phyloP scores from a whole-genome alignment of 2,329 filamentous ascomycete species.

The Hypoxylon sp. region DNA sequence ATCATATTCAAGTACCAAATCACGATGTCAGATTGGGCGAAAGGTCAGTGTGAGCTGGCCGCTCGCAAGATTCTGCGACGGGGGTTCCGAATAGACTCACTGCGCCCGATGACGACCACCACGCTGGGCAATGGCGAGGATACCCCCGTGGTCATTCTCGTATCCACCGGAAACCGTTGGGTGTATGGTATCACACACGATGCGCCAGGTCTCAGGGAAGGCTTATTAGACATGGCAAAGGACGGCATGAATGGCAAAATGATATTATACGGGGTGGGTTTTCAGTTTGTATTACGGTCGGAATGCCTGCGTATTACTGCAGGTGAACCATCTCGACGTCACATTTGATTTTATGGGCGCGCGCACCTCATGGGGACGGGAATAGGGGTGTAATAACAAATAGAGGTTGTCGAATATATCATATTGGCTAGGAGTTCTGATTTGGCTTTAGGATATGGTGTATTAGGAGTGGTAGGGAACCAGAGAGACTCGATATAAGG shows the following conservation, averaged over 20 bases:
- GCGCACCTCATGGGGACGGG: not conserved
- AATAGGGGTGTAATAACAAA: conserved; percentile 21
- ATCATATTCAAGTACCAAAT: not conserved
- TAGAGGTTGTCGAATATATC: not conserved
- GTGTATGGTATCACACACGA: conserved; percentile 15
- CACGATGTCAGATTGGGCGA: conserved; percentile 13
- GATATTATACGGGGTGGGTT: conserved; percentile 40
- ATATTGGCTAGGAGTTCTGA: not conserved
- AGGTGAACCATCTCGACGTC: not conserved
- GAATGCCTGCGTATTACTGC: not conserved
- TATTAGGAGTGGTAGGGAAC: not conserved
- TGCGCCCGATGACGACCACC: conserved; percentile 20
- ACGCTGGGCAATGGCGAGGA: conserved; percentile 20
- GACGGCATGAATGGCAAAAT: conserved; percentile 38
- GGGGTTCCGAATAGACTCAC: conserved; percentile 28
- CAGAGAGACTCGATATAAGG: not conserved
- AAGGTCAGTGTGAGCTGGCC: conserved; percentile 26
- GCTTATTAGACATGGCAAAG: conserved; percentile 33
- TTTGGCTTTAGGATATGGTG: not conserved
- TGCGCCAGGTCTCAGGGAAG: conserved; percentile 33
- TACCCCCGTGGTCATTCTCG: conserved; percentile 21
- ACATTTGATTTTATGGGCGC: not conserved
- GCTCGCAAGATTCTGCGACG: conserved; percentile 26
- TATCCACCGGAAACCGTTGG: conserved; percentile 24
- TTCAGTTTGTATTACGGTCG: conserved; percentile 28